These are phyloP conservation scores for Geosmithia morbida DNA, from an alignment of 2,329 filamentous ascomycete species.

Conservation along the genomic window DNA sequence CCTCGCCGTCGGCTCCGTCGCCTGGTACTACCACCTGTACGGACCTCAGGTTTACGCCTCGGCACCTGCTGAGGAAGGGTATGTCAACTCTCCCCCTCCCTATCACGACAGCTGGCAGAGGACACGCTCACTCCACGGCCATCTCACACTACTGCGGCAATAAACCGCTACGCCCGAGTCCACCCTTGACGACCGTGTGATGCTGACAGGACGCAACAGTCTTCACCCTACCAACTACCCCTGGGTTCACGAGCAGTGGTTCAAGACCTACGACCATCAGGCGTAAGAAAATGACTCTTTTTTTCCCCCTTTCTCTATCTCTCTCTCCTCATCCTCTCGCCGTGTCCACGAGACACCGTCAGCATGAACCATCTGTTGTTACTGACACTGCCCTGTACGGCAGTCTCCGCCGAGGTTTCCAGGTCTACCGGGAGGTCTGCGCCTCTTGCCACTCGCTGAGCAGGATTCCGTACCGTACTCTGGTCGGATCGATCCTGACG, in stretches of 20 bases:
- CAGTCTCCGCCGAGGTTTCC: constrained; percentile 96
- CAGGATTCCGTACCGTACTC: constrained; percentile 82
- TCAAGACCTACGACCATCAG: constrained; percentile 94
- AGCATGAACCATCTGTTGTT: not conserved
- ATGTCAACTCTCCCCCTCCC: constrained; percentile 29
- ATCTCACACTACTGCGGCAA: constrained; percentile 14
- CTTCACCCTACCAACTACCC: constrained; percentile 86
- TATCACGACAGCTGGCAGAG: not conserved
- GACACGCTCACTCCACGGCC: not conserved
- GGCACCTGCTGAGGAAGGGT: constrained; percentile 97
- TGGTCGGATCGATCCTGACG: constrained; percentile 86
- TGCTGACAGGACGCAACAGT: constrained; percentile 34
- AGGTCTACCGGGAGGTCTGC: constrained; percentile 98
- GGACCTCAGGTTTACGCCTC: constrained; percentile 76
- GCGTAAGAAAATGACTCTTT: constrained; percentile 49
- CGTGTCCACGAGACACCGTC: not conserved
- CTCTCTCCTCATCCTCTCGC: no score
- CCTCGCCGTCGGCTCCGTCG: constrained; percentile 75
- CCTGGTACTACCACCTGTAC: constrained; percentile 97
- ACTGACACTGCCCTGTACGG: not conserved
- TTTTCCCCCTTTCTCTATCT: no score
- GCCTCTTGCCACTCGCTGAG: constrained; percentile 92
- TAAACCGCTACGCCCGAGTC: constrained; percentile 11
- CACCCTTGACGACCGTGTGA: constrained; percentile 2
- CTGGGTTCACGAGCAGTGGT: constrained; percentile 85